Evolutionary conservation across 2,329 filamentous ascomycete genomes (phyloP).

Genomic region (Huntiella bhutanensis): DNA sequence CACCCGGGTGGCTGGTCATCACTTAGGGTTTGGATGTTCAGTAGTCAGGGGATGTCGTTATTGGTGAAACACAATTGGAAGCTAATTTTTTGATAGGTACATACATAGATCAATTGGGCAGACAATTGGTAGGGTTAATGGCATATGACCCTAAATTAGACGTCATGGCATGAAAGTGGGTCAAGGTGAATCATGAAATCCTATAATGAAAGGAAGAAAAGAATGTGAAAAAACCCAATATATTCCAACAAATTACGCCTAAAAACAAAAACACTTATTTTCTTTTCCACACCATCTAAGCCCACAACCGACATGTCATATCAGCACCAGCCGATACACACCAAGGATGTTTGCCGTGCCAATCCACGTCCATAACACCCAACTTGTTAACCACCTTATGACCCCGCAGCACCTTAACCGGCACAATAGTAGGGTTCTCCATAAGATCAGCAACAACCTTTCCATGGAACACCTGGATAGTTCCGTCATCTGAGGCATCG

Average conservation of each 20-base stretch:
- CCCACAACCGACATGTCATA: conserved; percentile 82
- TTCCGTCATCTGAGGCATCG: conserved; percentile 87
- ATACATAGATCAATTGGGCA: no score
- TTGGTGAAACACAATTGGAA: no score
- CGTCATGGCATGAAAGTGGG: no score
- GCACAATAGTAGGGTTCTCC: conserved; percentile 92
- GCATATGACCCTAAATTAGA: no score
- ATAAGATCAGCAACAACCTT: conserved; percentile 89
- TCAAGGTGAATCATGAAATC: no score
- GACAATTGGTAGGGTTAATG: no score
- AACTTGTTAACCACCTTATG: conserved; percentile 74
- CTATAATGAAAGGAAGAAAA: not conserved
- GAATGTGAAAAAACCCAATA: conserved; percentile 2
- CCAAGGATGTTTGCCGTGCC: conserved; percentile 92
- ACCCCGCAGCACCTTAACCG: conserved; percentile 79
- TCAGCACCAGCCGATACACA: conserved; percentile 86
- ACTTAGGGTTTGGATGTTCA: no score
- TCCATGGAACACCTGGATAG: conserved; percentile 88
- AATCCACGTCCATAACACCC: conserved; percentile 84
- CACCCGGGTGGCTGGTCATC: no score
- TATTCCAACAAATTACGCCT: conserved; percentile 11
- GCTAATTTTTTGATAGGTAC: no score
- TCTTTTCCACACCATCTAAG: conserved; percentile 22
- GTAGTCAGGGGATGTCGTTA: no score
- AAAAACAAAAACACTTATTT: conserved; percentile 10